Evolutionary conservation across 768 basidiomycete genomes (phyloP), one percentile per base, ranked within the genome.

Genomic region (Amanita fuliginea): DNA sequence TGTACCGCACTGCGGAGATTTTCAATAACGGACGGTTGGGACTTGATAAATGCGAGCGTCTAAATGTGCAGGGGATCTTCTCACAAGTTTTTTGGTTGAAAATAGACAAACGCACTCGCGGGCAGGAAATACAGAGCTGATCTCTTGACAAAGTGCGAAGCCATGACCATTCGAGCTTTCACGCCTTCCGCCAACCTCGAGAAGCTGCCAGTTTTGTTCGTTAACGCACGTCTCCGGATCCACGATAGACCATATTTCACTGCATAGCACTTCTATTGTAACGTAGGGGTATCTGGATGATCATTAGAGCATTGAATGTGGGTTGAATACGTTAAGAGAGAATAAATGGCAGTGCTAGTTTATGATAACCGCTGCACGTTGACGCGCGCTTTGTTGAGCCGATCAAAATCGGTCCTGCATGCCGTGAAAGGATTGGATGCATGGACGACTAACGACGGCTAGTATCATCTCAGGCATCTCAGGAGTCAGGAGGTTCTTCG

Each of bases 231-330:
- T 90, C 65, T 93, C 91, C n/a, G n/a, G n/a, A n/a, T n/a, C n/a
- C 42, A 92, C 82, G 59, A 97, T 89, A 18, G 86, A 87, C 85
- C 92, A 96, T 66, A 95, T 84, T 58, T 95, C 93, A 64, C 89
- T 87, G 67, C 92, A 94, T 32, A 98, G 77, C 19, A 97, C 91
- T 64, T 98, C 95, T 22, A 93, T 92, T 13, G 91, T 85, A 18
- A 93, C 80, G 59, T 89, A 86, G 1, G 94, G 91, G 64, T 91
- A 97, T 65, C 94, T 96, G 39, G 36, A 44, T 26, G 39, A 21
- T 26, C n/a, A n/a, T 44, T 43, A 49, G 30, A 22, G 22, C 24
- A 13, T 36, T 45, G 32, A 28, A 34, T 16, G 35, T 47, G 49
- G 50, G 49, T 54, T 49, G 9, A 16, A 60, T 48, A 55, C 46